Conservation (phyloP, 148 eudicot genomes). For the Selenicereus undatus region DNA sequence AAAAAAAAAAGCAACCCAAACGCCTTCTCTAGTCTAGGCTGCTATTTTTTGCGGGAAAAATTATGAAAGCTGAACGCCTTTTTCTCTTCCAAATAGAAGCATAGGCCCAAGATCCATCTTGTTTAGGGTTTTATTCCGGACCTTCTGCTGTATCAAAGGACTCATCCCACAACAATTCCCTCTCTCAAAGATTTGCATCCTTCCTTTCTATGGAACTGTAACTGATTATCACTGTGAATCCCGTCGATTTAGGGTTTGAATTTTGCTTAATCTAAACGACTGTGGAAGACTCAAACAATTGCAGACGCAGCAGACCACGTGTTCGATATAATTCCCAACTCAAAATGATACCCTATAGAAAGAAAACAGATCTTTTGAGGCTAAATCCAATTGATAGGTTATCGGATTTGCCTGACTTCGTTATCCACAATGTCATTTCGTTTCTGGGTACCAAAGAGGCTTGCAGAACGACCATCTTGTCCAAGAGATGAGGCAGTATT, state of each 20-base stretch:
- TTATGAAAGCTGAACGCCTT: too few relatives aligned
- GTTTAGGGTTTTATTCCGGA: neutral
- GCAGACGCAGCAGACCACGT: slow-evolving; percentile 19
- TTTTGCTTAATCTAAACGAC: neutral
- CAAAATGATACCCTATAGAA: slow-evolving; percentile 1
- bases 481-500: slow-evolving; percentile 7
- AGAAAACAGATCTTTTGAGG: neutral
- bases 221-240: too few relatives aligned
- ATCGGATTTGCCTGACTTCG: slow-evolving; percentile 9
- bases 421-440: slow-evolving; percentile 11
- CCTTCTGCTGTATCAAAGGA: neutral
- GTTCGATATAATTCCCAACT: slow-evolving; percentile 11
- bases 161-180: neutral
- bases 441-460: slow-evolving; percentile 3
- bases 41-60: too few relatives aligned
- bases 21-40: too few relatives aligned
- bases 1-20: too few relatives aligned
- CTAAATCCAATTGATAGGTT: slow-evolving; percentile 2
- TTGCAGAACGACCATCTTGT: slow-evolving; percentile 10
- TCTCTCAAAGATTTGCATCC: neutral
- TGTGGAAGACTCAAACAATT: neutral
- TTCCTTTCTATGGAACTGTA: too few relatives aligned
- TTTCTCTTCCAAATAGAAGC: neutral
- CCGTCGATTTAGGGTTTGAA: too few relatives aligned
- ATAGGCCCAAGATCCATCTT: too few relatives aligned